Evolutionary conservation across 2,329 filamentous ascomycete genomes (phyloP), one percentile per base, ranked within the genome.

Genomic region (Madurella fahalii): DNA sequence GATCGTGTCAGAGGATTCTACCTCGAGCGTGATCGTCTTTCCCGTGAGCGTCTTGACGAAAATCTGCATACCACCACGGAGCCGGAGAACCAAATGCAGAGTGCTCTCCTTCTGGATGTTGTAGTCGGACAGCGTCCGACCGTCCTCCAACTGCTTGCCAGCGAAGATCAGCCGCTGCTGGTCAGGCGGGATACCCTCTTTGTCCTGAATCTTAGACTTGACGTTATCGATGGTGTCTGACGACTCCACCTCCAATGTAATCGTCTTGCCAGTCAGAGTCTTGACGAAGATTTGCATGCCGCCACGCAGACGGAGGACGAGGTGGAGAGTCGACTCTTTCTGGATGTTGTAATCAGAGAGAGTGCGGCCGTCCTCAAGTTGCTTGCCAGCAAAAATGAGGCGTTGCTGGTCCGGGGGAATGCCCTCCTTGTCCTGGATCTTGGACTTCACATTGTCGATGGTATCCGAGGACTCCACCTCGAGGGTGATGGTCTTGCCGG

Each of bases 401-500:
- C 92, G 93, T 78, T 96, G 92, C 75, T 97, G 92, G 69, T 96
- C 92, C 11, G 92, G 92, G 45, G 92, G 93, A 53, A 96, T 96
- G 25, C 92, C 92, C 74, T 96, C 92, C 83, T 96, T 96, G 69
- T 96, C 92, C 74, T 96, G 92, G 42, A 96, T 96, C 83, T 96
- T 96, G 48, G 82, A 85, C 84, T 96, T 96, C 40, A 96, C 92
- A 59, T 96, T 96, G 79, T 96, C 91, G 73, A 95, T 95, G 40
- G 91, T 95, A 66, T 95, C 91, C 1, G 84, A 89, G 0, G 87
- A 91, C 72, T 95, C 90, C 1, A 95, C 90, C 76, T 95, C 90
- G 2, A 95, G 79, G 7, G 91, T 95, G 69, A 95, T 95, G 50
- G 91, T 96, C 81, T 96, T 96, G 66, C 91, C 91, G 71, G 92